Evolutionary conservation across 202 grass and related monocot genomes (phyloP), one percentile per base, ranked within the genome.

Genomic region (Panicum hallii): DNA sequence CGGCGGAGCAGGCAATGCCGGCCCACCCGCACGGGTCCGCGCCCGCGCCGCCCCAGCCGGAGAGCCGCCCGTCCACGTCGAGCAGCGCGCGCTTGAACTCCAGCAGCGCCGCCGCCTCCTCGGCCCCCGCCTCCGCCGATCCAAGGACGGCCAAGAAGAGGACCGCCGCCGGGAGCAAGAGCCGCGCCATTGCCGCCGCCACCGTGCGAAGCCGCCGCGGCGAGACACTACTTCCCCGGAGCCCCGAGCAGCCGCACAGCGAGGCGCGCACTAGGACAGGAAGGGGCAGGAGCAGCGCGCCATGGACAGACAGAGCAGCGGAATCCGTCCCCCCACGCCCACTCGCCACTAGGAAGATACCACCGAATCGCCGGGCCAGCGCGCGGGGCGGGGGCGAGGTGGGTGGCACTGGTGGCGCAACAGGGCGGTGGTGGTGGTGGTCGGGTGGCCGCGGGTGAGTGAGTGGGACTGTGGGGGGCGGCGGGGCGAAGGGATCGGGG

Each of bases 21-120:
- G 84, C 70, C 97, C 97, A 99, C 42, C 42, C 63, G 71, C 97
- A 99, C 56, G 97, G 91, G 66, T 11, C 64, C 2, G 12, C 81
- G 14, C 20, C 75, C 11, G 45, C 78, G 12, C 16, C 74, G 11
- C 52, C 84, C 96, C 97, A 99, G 63, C 82, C 78, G 57, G 88
- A 38, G 67, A 99, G 84, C 15, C 80, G 74, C 66, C 89, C 89
- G 73, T 91, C 84, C 8, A 84, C 62, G 82, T 94, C 96, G 17
- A 63, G 4, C 66, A 99, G 75, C 54, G 84, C 72, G 60, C 53
- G 9, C 80, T 92, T 96, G 84, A 99, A 94, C 82, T 88, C 76
- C 65, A 57, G 49, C 52, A 96, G 84, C 53, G 55, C 69, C 10
- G 34, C 75, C 44, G 8, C 22, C 16, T 1, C 74, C 2, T 0